A percentile compares a stretch with the other conserved stretches of the same genome.
Evolutionary conservation across 768 basidiomycete genomes (phyloP).

Genomic region (Cystofilobasidium ferigula): DNA sequence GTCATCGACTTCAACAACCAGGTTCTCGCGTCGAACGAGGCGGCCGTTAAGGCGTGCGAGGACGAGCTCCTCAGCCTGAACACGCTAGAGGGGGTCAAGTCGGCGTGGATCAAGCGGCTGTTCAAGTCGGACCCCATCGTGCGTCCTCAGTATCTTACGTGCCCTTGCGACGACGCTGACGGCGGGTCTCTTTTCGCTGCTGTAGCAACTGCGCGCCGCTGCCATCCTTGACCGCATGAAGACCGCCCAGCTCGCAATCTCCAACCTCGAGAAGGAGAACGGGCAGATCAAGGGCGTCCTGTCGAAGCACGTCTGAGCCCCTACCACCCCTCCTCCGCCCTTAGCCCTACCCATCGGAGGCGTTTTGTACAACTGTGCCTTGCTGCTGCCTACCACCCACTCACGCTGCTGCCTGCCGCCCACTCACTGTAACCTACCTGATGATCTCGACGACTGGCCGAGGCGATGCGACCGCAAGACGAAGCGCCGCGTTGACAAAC

Average conservation of each 20-base stretch:
- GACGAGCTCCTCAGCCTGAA: constrained; percentile 59
- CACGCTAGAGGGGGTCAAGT: constrained; percentile 49
- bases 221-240: constrained; percentile 68
- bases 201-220: constrained; percentile 45
- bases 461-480: no score
- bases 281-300: constrained; percentile 50
- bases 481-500: no score
- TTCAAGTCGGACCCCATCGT: constrained; percentile 10
- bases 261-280: constrained; percentile 61
- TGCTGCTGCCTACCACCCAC: no score
- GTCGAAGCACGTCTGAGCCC: neutral
- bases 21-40: constrained; percentile 46
- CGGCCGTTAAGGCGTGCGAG: constrained; percentile 59
- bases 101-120: constrained; percentile 37
- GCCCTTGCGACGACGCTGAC: neutral
- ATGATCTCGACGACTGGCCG: no score
- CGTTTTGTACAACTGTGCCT: no score
- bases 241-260: constrained; percentile 56
- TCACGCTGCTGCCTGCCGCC: no score
- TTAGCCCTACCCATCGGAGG: no score
- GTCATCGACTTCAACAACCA: constrained; percentile 64
- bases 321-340: no score
- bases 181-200: constrained; percentile 23
- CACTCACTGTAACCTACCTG: no score
- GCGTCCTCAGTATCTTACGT: neutral